phyloP scores from a whole-genome alignment of 768 basidiomycete species.

The Coprinopsis strossmayeri region DNA sequence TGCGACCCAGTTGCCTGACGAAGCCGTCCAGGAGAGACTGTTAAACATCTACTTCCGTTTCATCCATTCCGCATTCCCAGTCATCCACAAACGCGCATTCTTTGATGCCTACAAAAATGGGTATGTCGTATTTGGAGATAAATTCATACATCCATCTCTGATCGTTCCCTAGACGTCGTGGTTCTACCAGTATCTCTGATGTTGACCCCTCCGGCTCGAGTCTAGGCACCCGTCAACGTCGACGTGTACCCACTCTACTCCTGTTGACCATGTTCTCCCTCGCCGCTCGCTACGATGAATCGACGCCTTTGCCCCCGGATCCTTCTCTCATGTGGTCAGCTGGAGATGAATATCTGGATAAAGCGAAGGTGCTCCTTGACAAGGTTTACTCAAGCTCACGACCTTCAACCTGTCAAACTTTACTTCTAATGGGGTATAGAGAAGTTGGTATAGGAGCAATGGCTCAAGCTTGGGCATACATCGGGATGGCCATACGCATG shows the following conservation, averaged over 20 bases:
- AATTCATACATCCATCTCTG: neutral
- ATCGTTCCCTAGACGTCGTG: neutral
- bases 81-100: slow-evolving; percentile 68
- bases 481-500: slow-evolving; percentile 90
- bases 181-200: neutral
- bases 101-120: slow-evolving; percentile 45
- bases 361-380: slow-evolving; percentile 63
- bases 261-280: slow-evolving; percentile 81
- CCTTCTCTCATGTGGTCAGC: slow-evolving; percentile 71
- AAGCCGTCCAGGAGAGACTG: slow-evolving; percentile 56
- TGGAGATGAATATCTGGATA: slow-evolving; percentile 64
- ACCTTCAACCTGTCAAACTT: slow-evolving; percentile 69
- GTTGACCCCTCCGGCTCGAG: slow-evolving; percentile 20
- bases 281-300: slow-evolving; percentile 60
- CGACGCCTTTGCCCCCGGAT: slow-evolving; percentile 32
- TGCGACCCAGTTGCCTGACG: slow-evolving; percentile 45
- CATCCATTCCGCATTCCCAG: slow-evolving; percentile 74
- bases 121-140: slow-evolving; percentile 21
- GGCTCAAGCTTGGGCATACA: slow-evolving; percentile 82
- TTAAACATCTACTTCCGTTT: slow-evolving; percentile 75
- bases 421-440: slow-evolving; percentile 76
- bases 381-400: slow-evolving; percentile 63
- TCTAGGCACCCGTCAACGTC: slow-evolving; percentile 24
- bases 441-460: slow-evolving; percentile 87
- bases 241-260: slow-evolving; percentile 56